Percentiles rank a stretch among this genome's conserved stretches.
Conservation (phyloP, 2,329 filamentous ascomycete genomes). For the Pseudopyricularia cyperi region DNA sequence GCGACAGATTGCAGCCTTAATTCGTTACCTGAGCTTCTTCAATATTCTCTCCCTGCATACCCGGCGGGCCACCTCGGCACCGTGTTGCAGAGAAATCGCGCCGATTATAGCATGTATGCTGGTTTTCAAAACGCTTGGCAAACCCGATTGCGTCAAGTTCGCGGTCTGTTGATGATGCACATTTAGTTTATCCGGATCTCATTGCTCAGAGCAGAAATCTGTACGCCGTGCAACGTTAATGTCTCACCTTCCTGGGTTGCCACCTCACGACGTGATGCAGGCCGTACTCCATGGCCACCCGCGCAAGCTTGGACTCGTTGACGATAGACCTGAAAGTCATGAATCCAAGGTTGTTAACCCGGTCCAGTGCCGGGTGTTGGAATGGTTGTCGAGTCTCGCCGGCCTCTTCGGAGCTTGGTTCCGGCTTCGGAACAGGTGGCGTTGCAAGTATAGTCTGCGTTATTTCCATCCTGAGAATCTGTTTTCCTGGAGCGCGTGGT, state of each 20-base stretch:
- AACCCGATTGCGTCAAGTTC: constrained; percentile 59
- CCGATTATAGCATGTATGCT: constrained; percentile 78
- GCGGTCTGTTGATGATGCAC: constrained; percentile 29
- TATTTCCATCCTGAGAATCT: constrained; percentile 13
- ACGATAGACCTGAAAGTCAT: constrained; percentile 48
- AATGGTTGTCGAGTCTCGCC: constrained; percentile 44
- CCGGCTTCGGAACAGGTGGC: background rate
- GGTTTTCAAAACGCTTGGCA: constrained; percentile 61
- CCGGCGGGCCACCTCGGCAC: constrained; percentile 62
- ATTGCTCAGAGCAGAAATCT: background rate
- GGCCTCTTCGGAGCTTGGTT: background rate
- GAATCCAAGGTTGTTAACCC: constrained; percentile 58
- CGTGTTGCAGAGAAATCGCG: constrained; percentile 78
- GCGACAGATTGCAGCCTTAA: background rate
- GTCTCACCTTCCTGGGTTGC: constrained; percentile 68
- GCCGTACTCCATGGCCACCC: constrained; percentile 57
- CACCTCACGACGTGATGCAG: constrained; percentile 63
- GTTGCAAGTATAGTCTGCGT: constrained; percentile 13
- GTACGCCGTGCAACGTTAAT: background rate
- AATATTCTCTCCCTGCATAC: constrained; percentile 68
- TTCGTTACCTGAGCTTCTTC: constrained; percentile 9
- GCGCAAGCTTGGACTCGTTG: constrained; percentile 50
- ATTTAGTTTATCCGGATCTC: background rate
- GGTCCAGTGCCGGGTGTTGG: constrained; percentile 54
- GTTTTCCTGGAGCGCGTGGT: constrained; percentile 9